Conservation (phyloP, 116 monocot genomes). For the Trichopus zeylanicus region DNA sequence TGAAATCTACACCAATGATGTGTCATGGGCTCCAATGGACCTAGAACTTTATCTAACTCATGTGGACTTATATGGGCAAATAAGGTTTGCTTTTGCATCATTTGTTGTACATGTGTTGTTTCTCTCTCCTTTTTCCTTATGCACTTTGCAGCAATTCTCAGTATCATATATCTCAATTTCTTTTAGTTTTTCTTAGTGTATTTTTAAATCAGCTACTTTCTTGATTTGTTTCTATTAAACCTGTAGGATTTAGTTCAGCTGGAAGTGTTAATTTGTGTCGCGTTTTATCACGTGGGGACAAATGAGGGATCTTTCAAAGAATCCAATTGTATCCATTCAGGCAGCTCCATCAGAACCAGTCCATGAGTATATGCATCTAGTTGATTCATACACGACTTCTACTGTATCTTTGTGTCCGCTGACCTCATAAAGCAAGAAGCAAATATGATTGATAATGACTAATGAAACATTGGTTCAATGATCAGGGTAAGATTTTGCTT, state of each 20-base stretch:
- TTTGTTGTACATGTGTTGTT: too few relatives aligned
- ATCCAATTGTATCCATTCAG: conserved; percentile 7
- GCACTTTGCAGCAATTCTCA: too few relatives aligned
- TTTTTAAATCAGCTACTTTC: background rate
- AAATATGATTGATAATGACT: too few relatives aligned
- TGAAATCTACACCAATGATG: conserved; percentile 68
- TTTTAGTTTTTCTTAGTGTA: background rate
- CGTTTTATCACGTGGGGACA: too few relatives aligned
- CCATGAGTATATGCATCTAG: conserved; percentile 11
- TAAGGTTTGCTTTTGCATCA: conserved; percentile 40
- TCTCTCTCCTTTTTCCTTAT: too few relatives aligned
- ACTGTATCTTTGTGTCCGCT: too few relatives aligned
- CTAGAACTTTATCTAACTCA: conserved; percentile 84
- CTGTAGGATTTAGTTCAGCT: too few relatives aligned
- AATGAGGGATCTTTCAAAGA: conserved; percentile 47
- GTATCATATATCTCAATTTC: too few relatives aligned
- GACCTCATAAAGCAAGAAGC: too few relatives aligned
- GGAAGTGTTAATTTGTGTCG: too few relatives aligned
- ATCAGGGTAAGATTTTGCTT: too few relatives aligned
- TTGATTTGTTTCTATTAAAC: background rate
- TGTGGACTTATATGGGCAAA: conserved; percentile 92
- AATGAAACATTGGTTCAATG: too few relatives aligned
- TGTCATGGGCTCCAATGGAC: conserved; percentile 78
- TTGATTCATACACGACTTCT: background rate
- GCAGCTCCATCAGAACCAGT: conserved; percentile 8